phyloP scores from a whole-genome alignment of 1,284 basidiomycete genomes.

The Cryptococcus deneoformans region DNA sequence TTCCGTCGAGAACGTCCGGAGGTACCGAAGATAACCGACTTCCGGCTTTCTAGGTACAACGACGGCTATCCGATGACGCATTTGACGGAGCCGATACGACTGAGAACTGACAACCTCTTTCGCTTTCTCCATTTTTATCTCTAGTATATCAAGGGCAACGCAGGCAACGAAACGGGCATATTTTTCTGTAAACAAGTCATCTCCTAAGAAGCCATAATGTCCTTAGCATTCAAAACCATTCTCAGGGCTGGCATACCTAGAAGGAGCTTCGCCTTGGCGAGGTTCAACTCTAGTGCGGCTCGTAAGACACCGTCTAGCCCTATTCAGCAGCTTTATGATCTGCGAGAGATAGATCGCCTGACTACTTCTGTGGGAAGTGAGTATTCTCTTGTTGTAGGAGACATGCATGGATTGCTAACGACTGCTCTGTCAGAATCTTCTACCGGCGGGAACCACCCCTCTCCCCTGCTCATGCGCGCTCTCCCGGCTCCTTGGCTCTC shows the following conservation, averaged over 20 bases:
- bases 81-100: too few species aligned
- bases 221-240: background rate
- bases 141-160: too few species aligned
- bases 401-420: background rate
- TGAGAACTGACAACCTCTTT: too few species aligned
- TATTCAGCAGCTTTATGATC: constrained; percentile 33
- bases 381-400: constrained; percentile 9
- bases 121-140: too few species aligned
- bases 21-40: too few species aligned
- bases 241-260: background rate
- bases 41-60: too few species aligned
- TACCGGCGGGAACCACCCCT: constrained; percentile 24
- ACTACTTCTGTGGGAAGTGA: constrained; percentile 42
- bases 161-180: too few species aligned
- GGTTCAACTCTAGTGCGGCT: background rate
- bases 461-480: constrained; percentile 44
- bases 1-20: too few species aligned
- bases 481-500: constrained; percentile 41
- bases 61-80: too few species aligned
- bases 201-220: background rate
- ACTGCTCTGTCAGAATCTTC: constrained; percentile 20
- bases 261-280: background rate
- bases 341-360: constrained; percentile 45
- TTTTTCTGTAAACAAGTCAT: too few species aligned
- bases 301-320: constrained; percentile 15